phyloP scores from a whole-genome alignment of 2,329 filamentous ascomycete genomes.

The Alternaria triticimaculans region DNA sequence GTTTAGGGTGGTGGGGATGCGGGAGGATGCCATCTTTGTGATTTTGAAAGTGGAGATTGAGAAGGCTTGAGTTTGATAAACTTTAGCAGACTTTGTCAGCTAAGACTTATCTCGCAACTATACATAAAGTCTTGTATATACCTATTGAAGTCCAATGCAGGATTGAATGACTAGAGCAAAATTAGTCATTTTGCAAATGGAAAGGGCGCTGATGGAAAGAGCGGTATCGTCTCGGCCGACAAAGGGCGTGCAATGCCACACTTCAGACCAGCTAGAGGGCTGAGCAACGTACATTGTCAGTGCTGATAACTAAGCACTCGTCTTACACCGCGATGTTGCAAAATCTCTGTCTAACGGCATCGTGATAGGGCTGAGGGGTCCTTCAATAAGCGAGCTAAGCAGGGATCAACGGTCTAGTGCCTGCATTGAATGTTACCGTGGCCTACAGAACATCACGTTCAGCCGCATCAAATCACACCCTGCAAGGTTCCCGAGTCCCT shows the following conservation, averaged over 20 bases:
- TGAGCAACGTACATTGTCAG: conserved; percentile 3
- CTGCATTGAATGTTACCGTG: conserved; percentile 14
- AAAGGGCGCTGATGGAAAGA: conserved; percentile 4
- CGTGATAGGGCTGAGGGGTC: conserved; percentile 14
- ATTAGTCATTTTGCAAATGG: conserved; percentile 4
- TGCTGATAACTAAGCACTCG: not conserved
- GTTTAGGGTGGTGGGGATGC: conserved; percentile 66
- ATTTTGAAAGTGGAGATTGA: not conserved
- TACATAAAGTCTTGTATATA: not conserved
- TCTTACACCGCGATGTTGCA: conserved; percentile 1
- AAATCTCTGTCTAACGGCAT: not conserved
- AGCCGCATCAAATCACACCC: conserved; percentile 17
- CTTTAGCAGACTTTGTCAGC: not conserved
- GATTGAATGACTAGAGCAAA: conserved; percentile 13
- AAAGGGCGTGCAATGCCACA: conserved; percentile 6
- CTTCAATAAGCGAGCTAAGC: conserved; percentile 15
- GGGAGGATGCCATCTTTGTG: conserved; percentile 20
- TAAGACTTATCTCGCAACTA: not conserved
- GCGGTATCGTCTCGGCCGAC: not conserved
- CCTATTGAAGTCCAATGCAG: conserved; percentile 3
- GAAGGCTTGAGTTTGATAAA: not conserved
- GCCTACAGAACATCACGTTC: conserved; percentile 10
- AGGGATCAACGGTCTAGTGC: conserved; percentile 6
- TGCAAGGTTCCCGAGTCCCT: conserved; percentile 3
- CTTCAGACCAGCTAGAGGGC: not conserved